Percentiles rank a stretch among this genome's conserved stretches.
These are phyloP conservation scores for Clonostachys rhizophaga DNA, from an alignment of 2,329 filamentous ascomycete species.

Conservation along the genomic window DNA sequence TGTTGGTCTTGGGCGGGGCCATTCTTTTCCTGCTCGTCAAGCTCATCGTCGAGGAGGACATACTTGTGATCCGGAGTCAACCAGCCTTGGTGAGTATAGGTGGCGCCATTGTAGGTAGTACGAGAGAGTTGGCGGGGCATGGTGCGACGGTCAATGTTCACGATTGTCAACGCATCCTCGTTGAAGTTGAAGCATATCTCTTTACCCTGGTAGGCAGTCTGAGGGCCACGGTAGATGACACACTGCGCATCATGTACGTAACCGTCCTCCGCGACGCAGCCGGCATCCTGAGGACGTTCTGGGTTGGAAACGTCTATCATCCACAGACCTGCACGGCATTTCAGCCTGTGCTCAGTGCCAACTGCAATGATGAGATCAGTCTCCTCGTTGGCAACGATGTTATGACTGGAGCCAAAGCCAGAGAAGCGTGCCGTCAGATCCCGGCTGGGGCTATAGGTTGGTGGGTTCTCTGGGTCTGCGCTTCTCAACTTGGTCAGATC, in stretches of 20 bases:
- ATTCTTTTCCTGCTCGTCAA: slow-evolving; percentile 39
- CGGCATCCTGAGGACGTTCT: slow-evolving; percentile 41
- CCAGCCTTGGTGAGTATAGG: slow-evolving; percentile 53
- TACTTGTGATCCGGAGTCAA: slow-evolving; percentile 35
- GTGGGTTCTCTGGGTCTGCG: slow-evolving; percentile 28
- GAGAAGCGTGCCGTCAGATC: slow-evolving; percentile 26
- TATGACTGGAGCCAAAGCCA: slow-evolving; percentile 29
- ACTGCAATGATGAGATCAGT: slow-evolving; percentile 36
- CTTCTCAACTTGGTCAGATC: slow-evolving; percentile 50
- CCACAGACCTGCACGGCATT: slow-evolving; percentile 42
- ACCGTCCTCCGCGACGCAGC: slow-evolving; percentile 36
- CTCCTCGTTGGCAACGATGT: slow-evolving; percentile 44
- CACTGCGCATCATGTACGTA: slow-evolving; percentile 49
- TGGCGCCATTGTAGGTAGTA: slow-evolving; percentile 47
- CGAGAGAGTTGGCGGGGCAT: slow-evolving; percentile 38
- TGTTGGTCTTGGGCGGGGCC: slow-evolving; percentile 27
- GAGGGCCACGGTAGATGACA: slow-evolving; percentile 42
- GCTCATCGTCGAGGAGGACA: slow-evolving; percentile 45
- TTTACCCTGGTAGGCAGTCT: slow-evolving; percentile 7
- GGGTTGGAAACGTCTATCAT: slow-evolving; percentile 49
- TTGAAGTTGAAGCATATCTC: slow-evolving; percentile 16
- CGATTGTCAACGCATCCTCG: slow-evolving; percentile 19
- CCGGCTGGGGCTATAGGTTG: slow-evolving; percentile 16
- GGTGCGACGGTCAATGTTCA: slow-evolving; percentile 43
- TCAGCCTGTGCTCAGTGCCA: slow-evolving; percentile 26